Evolutionary conservation across 164 flowering plant genomes (phyloP).

Genomic region (Pachysandra terminalis): DNA sequence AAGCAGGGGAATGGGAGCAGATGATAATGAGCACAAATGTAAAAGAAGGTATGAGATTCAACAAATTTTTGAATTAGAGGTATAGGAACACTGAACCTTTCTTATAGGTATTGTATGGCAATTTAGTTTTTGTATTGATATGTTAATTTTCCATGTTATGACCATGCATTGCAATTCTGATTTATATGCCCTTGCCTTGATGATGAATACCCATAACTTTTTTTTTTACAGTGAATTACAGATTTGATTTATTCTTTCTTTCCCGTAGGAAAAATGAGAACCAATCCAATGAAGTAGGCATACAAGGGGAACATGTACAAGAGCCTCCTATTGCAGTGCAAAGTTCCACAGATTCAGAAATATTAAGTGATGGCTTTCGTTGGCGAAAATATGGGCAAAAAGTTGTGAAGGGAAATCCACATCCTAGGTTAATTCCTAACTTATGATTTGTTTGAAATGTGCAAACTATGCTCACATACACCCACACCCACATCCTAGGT

Average conservation of each 20-base stretch:
- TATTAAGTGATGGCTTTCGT: constrained; percentile 75
- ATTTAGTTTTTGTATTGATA: not conserved
- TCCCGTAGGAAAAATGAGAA: constrained; percentile 49
- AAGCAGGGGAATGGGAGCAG: constrained; percentile 42
- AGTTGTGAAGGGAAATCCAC: constrained; percentile 89
- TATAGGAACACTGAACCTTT: not conserved
- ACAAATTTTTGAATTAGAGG: not conserved
- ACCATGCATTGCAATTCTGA: not conserved
- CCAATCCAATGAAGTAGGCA: constrained; percentile 37
- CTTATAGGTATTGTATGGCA: not conserved
- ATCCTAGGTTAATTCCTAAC: constrained; percentile 67
- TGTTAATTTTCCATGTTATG: not conserved
- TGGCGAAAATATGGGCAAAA: constrained; percentile 99
- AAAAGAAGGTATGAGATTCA: constrained; percentile 65
- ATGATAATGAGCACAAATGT: constrained; percentile 49
- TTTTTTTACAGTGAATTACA: not conserved
- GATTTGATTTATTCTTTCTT: not conserved
- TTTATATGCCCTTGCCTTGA: not conserved
- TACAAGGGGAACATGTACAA: constrained; percentile 29
- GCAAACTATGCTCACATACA: not conserved
- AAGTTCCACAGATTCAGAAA: constrained; percentile 54
- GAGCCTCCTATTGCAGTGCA: constrained; percentile 46
- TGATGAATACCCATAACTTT: not conserved
- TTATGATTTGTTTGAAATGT: not conserved
- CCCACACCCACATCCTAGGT: not conserved